Percentiles rank a stretch among this genome's conserved stretches.
Conservation (phyloP, 805 yeast genomes). For the Yamadazyma akitaensis region DNA sequence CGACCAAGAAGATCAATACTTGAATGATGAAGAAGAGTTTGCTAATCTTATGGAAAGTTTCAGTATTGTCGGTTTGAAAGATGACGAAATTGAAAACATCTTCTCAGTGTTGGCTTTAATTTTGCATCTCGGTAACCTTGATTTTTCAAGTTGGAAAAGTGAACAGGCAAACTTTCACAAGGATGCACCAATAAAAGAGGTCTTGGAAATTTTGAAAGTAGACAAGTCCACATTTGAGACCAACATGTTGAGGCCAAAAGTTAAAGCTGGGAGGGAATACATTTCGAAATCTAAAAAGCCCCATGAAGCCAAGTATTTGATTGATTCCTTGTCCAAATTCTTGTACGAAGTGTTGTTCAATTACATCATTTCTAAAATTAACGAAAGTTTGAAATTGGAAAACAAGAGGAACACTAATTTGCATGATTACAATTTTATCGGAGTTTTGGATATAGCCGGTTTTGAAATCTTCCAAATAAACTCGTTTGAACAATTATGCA, state of each 20-base stretch:
- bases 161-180: slow-evolving; percentile 74
- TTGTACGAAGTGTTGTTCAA: slow-evolving; percentile 83
- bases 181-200: slow-evolving; percentile 44
- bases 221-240: slow-evolving; percentile 47
- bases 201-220: slow-evolving; percentile 67
- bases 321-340: slow-evolving; percentile 86
- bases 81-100: slow-evolving; percentile 52
- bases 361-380: slow-evolving; percentile 70
- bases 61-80: slow-evolving; percentile 65
- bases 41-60: slow-evolving; percentile 62
- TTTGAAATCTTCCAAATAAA: slow-evolving; percentile 57
- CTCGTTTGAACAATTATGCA: slow-evolving; percentile 59
- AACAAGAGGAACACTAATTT: slow-evolving; percentile 19
- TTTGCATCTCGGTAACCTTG: slow-evolving; percentile 81
- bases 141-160: slow-evolving; percentile 59
- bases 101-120: slow-evolving; percentile 70
- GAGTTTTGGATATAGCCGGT: slow-evolving; percentile 61
- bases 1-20: slow-evolving; percentile 60
- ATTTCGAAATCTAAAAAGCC: slow-evolving; percentile 79
- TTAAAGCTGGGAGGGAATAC: slow-evolving; percentile 86
- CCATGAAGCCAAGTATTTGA: slow-evolving; percentile 70
- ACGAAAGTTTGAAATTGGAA: slow-evolving; percentile 52
- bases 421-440: slow-evolving; percentile 43
- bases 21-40: slow-evolving; percentile 75
- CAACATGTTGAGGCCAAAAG: slow-evolving; percentile 71